Evolutionary conservation across 2,329 filamentous ascomycete genomes (phyloP), one percentile per base, ranked within the genome.

Genomic region (Colletotrichum aenigma): DNA sequence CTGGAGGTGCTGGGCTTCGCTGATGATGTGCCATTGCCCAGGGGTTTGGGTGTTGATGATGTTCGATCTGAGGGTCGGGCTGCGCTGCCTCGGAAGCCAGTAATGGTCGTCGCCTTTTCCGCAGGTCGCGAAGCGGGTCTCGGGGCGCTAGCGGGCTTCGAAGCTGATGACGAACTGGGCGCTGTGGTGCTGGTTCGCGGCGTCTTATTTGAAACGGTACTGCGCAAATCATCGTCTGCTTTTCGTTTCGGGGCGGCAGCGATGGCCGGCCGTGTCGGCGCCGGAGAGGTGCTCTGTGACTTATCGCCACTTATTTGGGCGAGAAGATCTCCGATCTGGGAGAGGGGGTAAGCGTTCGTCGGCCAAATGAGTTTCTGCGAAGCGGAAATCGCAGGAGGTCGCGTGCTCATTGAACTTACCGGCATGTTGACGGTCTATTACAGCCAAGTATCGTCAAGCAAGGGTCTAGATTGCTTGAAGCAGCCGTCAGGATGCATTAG

Each of bases 241-340:
- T 93, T 93, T 78, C 91, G 88, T 83, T 93, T 93, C 48, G 85
- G 82, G 32, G 83, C 68, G 15, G 79, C 24, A 77, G 75, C 56
- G 18, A 81, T 75, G 38, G 81, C 79, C 9, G 84, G 79, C 18
- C 84, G 78, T 58, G 85, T 74, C 66, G 80, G 79, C 60, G 81
- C 79, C 16, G 87, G 79, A 12, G 85, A 81, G 32, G 85, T 77
- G 65, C 74, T 74, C 26, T 70, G 81, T 79, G 87, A 83, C 81
- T 88, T 87, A 77, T 88, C 87, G 80, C 91, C 91, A 78, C 87
- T 90, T 78, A 93, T 93, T 81, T 91, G 89, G 78, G 91, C 91
- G 38, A 92, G 86, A n/a, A 92, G 85, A 77, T 91, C 89, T 76
- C 87, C 84, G 79, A 92, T 91, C 79, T 78, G 67, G 24, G 15